Evolutionary conservation across 106 monocot species (phyloP), one percentile per base, ranked within the genome.

Genomic region (Dendrobium huoshanense): DNA sequence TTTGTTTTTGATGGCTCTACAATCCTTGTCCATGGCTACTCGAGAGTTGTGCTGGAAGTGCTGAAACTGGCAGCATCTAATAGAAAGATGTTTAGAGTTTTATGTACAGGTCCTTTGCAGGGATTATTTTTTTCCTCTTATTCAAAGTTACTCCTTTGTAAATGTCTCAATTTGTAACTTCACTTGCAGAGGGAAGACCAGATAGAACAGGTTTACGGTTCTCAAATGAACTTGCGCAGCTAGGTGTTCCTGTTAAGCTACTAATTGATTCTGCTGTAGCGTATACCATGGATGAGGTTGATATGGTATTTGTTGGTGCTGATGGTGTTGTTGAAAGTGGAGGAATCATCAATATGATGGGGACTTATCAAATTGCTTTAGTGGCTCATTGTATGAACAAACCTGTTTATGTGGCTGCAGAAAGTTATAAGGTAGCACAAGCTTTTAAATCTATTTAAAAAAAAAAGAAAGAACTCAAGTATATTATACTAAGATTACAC

Each of bases 261-360:
- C 81, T 94, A 9, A 91, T 94, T 77, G 97, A 94, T 78, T 98
- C 92, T 29, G 97, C 97, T 48, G 89, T 91, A 81, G 94, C 94
- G 9, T 98, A 98, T 74, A 79, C 89, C 47, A 94, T 97, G 92
- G 94, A 91, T 82, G 92, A 97, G 82, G 91, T 94, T 77, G 94
- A 94, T 79, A 98, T 98, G 94, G 88, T 98, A 11, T 92, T 98
- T 84, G 86, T 94, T 58, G 94, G 97, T 13, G 97, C 97, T 47
- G 94, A 98, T 87, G 97, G 91, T 45, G 90, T 98, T 41, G 94
- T 94, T 79, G 97, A 98, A 79, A 98, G 94, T 81, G 94, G 97
- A 80, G 97, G 97, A 22, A 95, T 94, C 67, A 89, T 94, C 75
- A 98, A 98, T 84, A 94, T 98, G 97, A 98, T 94, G 94, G 97